phyloP scores from a whole-genome alignment of 2,329 filamentous ascomycete species.

The Myriosclerotinia scirpicola region DNA sequence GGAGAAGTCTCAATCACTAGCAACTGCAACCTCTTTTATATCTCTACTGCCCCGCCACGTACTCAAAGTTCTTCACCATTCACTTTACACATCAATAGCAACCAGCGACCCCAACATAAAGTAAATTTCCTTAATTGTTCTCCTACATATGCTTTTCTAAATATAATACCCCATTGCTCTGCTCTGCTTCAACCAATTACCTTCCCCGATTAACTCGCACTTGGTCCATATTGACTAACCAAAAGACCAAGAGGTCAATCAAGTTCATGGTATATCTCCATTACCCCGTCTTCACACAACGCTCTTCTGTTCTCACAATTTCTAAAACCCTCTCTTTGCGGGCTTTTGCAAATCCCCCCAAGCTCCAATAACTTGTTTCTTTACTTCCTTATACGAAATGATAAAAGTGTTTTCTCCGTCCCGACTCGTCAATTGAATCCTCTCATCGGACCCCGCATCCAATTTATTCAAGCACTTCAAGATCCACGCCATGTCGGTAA shows the following conservation, averaged over 20 bases:
- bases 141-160: slow-evolving; percentile 6
- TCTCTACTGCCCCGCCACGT: no score
- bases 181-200: not conserved
- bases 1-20: no score
- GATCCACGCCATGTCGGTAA: slow-evolving; percentile 85
- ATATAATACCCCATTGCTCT: not conserved
- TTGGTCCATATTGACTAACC: not conserved
- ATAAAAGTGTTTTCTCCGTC: slow-evolving; percentile 89
- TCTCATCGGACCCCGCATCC: slow-evolving; percentile 85
- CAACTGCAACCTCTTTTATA: no score
- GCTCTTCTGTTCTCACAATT: not conserved
- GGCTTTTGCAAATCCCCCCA: slow-evolving; percentile 54
- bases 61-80: not conserved
- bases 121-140: slow-evolving; percentile 12
- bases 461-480: slow-evolving; percentile 85
- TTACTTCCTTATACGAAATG: slow-evolving; percentile 87
- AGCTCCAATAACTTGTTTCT: slow-evolving; percentile 58
- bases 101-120: not conserved
- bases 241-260: not conserved
- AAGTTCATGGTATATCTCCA: not conserved
- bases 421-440: slow-evolving; percentile 78
- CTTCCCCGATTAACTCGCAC: not conserved
- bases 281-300: no score
- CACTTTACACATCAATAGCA: not conserved
- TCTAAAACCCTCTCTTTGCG: slow-evolving; percentile 19